Conservation (phyloP, 352 stramenopile species). For the Globisporangium megalacanthum region DNA sequence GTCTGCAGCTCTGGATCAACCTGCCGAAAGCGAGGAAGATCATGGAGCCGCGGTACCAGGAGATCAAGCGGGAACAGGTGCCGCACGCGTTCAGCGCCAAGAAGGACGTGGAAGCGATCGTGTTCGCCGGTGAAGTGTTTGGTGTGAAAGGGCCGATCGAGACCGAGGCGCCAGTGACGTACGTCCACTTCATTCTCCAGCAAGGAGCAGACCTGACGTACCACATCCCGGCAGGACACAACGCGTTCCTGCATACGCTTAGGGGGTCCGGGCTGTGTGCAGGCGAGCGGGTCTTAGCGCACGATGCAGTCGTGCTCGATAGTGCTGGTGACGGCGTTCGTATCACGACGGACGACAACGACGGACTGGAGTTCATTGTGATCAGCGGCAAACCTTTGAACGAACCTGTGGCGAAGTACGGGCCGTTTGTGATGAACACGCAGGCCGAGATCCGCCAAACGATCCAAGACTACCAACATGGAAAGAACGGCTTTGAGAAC, state of each 20-base stretch:
- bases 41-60: constrained; percentile 24
- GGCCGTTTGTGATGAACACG: constrained; percentile 75
- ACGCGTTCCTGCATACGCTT: constrained; percentile 21
- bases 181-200: constrained; percentile 23
- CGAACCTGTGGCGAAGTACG: constrained; percentile 57
- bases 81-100: constrained; percentile 9
- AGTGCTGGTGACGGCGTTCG: constrained; percentile 17
- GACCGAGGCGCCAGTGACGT: constrained; percentile 23
- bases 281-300: constrained; percentile 5
- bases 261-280: constrained; percentile 5
- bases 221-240: constrained; percentile 14
- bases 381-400: constrained; percentile 45
- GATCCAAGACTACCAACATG: constrained; percentile 37
- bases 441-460: constrained; percentile 45
- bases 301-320: constrained; percentile 17
- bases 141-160: constrained; percentile 17
- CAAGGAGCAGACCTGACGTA: constrained; percentile 11
- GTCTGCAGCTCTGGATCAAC: constrained; percentile 28
- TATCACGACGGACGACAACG: constrained; percentile 7
- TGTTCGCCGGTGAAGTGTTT: constrained; percentile 26
- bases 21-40: constrained; percentile 20
- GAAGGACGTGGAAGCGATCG: constrained; percentile 16
- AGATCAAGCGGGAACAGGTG: constrained; percentile 17
- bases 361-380: constrained; percentile 45
- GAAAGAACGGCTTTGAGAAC: constrained; percentile 68